Percentiles rank a stretch among this genome's conserved stretches.
These are phyloP conservation scores for Leishmania guyanensis DNA, from an alignment of 208 protist species.

Conservation along the genomic window DNA sequence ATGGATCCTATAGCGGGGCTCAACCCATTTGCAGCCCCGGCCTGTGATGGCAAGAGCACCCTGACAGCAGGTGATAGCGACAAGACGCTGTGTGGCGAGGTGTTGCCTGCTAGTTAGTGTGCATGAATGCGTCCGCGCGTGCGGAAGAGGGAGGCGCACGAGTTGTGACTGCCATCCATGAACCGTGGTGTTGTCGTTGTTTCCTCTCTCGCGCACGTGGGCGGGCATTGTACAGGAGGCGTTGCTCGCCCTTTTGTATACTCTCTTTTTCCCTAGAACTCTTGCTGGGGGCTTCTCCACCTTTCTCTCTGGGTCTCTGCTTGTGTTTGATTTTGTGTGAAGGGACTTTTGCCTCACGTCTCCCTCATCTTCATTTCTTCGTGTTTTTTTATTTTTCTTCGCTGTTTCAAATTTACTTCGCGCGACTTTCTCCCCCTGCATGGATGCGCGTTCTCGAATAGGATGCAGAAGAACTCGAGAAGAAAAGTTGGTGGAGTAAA, in stretches of 20 bases:
- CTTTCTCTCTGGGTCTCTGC: neutral
- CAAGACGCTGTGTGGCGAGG: neutral
- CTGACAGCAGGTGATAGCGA: constrained; percentile 17
- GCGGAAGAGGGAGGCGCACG: neutral
- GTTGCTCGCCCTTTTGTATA: neutral
- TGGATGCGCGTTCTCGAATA: neutral
- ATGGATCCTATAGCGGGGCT: constrained; percentile 37
- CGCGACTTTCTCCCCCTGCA: neutral
- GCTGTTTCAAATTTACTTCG: neutral
- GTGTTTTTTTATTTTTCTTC: neutral
- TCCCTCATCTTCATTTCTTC: neutral
- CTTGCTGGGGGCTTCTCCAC: neutral
- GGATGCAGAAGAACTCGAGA: neutral
- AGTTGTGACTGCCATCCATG: neutral
- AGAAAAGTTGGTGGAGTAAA: neutral
- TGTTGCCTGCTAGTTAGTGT: neutral
- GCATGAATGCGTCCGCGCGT: neutral
- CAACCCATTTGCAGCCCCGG: constrained; percentile 30
- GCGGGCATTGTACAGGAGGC: neutral
- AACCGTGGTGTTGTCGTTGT: neutral
- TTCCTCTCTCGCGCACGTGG: neutral
- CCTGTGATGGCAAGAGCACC: neutral
- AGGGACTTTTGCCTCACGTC: neutral
- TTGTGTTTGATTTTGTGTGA: neutral
- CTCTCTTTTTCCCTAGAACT: neutral